Evolutionary conservation across 352 stramenopile species (phyloP).

Genomic region (Phytophthora uliginosa): DNA sequence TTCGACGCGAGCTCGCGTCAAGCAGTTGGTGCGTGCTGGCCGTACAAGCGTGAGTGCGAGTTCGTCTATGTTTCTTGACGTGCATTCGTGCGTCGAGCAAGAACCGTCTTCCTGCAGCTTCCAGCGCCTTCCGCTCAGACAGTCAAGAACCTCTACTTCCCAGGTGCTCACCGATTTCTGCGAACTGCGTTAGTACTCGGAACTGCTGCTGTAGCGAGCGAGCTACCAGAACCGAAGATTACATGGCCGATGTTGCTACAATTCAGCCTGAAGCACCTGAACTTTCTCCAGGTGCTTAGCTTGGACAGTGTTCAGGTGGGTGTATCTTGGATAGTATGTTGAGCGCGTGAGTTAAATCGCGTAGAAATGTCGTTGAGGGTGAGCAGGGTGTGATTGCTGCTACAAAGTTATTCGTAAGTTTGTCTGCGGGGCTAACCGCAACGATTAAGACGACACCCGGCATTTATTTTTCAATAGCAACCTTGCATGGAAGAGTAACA

Average conservation of each 20-base stretch:
- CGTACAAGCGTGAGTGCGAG: not conserved
- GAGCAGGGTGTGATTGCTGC: not conserved
- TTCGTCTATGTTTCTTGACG: constrained; percentile 16
- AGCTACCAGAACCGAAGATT: not conserved
- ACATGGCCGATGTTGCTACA: not conserved
- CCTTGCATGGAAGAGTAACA: no score
- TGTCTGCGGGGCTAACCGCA: not conserved
- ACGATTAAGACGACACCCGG: not conserved
- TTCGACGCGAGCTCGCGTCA: constrained; percentile 5
- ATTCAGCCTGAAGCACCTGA: not conserved
- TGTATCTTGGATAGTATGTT: not conserved
- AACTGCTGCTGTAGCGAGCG: not conserved
- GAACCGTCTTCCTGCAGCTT: constrained; percentile 30
- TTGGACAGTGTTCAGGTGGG: not conserved
- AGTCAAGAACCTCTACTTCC: not conserved
- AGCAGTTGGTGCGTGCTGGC: constrained; percentile 1
- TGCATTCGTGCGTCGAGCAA: constrained; percentile 13
- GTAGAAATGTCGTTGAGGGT: not conserved
- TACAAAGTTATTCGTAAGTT: not conserved
- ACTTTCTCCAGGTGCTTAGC: not conserved
- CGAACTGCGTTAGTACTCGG: not conserved
- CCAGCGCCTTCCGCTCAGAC: not conserved
- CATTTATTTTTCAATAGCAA: not conserved
- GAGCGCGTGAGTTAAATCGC: not conserved
- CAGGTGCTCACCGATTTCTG: not conserved